Evolutionary conservation across 192 early-diverging fungal species (phyloP).

Genomic region (Tieghemiomyces parasiticus): DNA sequence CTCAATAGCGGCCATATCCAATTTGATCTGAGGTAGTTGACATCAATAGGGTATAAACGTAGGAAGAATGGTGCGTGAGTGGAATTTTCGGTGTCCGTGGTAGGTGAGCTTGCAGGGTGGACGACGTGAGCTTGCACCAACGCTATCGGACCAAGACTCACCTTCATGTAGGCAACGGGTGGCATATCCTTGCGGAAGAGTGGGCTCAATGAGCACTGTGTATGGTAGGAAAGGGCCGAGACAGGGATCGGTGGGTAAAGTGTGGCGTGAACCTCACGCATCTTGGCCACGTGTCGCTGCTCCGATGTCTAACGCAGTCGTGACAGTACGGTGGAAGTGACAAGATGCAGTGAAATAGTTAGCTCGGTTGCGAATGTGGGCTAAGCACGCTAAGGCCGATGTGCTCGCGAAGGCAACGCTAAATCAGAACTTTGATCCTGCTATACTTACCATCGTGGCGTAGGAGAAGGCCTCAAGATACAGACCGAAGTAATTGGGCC

Average conservation of each 20-base stretch:
- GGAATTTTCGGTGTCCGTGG: too few relatives aligned
- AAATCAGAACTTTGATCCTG: too few relatives aligned
- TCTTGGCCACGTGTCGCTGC: neutral
- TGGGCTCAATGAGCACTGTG: neutral
- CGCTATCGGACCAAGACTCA: too few relatives aligned
- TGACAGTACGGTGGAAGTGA: too few relatives aligned
- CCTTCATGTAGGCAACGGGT: neutral
- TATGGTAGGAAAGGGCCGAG: neutral
- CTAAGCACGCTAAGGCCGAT: too few relatives aligned
- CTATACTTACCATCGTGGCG: neutral
- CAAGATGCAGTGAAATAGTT: too few relatives aligned
- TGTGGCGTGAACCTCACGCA: conserved; percentile 5
- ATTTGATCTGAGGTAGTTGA: neutral
- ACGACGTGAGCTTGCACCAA: too few relatives aligned
- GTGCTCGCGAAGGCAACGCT: too few relatives aligned
- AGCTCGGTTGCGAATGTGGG: too few relatives aligned
- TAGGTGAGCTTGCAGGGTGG: too few relatives aligned
- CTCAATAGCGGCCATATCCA: neutral
- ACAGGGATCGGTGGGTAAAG: neutral
- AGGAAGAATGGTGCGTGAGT: too few relatives aligned
- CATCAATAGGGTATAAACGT: too few relatives aligned
- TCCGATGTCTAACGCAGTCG: neutral
- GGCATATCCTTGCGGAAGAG: neutral
- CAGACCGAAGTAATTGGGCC: conserved; percentile 10
- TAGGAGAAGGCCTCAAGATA: neutral